These are phyloP conservation scores for Fusarium albosuccineum DNA, from an alignment of 2,329 filamentous ascomycete species.

Conservation along the genomic window DNA sequence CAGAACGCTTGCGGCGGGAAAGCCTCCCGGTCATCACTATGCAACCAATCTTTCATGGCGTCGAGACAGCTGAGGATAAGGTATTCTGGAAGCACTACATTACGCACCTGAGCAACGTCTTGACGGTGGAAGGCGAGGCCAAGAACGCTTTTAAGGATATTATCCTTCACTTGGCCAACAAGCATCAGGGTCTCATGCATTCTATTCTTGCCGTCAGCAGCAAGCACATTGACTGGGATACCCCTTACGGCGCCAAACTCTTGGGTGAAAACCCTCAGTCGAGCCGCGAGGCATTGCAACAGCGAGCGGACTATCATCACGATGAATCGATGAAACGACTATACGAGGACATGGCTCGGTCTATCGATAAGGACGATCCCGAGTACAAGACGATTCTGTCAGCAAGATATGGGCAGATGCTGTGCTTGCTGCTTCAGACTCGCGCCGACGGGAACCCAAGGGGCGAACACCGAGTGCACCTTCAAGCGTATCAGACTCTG, in stretches of 20 bases:
- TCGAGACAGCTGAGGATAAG: conserved; percentile 84
- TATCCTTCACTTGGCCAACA: conserved; percentile 83
- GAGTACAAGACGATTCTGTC: conserved; percentile 63
- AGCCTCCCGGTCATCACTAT: conserved; percentile 67
- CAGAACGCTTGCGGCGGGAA: conserved; percentile 64
- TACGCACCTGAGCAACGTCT: conserved; percentile 80
- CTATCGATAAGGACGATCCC: conserved; percentile 58
- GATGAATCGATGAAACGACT: conserved; percentile 66
- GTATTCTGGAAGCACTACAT: conserved; percentile 88
- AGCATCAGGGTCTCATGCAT: conserved; percentile 88
- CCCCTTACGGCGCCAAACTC: conserved; percentile 67
- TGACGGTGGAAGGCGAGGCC: conserved; percentile 84
- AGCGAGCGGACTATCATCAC: conserved; percentile 68
- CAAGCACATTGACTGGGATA: conserved; percentile 76
- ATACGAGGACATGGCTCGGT: conserved; percentile 59
- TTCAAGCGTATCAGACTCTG: conserved; percentile 80
- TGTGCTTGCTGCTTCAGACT: conserved; percentile 71
- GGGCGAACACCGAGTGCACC: conserved; percentile 84
- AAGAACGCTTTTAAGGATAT: conserved; percentile 90
- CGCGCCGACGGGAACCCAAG: conserved; percentile 67
- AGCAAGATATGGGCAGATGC: conserved; percentile 72
- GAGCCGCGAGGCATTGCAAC: conserved; percentile 59
- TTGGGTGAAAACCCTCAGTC: conserved; percentile 64
- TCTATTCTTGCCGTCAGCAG: conserved; percentile 87
- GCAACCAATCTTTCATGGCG: conserved; percentile 79